Base-by-base conservation (phyloP, 805 yeast genomes). In the Metschnikowia kunwiensis region DNA sequence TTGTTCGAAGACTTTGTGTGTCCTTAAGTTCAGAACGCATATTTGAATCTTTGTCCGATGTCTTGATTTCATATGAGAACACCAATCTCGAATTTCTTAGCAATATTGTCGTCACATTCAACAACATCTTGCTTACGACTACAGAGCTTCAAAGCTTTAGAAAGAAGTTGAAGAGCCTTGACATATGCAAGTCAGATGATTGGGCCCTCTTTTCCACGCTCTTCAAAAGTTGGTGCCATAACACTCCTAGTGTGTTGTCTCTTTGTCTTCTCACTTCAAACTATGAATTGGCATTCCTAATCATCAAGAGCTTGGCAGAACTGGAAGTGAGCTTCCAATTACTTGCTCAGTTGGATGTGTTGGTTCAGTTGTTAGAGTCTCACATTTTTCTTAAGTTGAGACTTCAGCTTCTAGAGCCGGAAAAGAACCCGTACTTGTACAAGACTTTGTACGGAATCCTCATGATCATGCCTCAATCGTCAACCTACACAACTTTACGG, bases 391-490 rank as follows among this genome's bases (percentile, higher is more conserved):
- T 95, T 13, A 80, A 84, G 50, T 70, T 89, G 45, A 74, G 98
- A 40, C 65, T 93, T 36, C 96, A 91, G 59, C 65, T 93, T n/a
- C 65, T 93, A 30, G 95, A 86, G 53, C 96, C 96, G 1, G 86
- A 81, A 31, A 77, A 74, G 44, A 74, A 84, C 54, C 95, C 94
- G 1, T 84, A 74, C 51, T 63, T 93, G 22, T 86, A 82, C 69
- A 86, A 87, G 55, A 85, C 96, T 35, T 71, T 93, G 20, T 93
- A 87, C 57, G 98, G 97, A 1, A 74, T 93, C 20, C 66, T 93
- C 41, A 93, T 93, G 98, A 71, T 93, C 5, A 61, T 93, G 32
- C 98, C 98, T 0, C 98, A 93, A 57, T 86, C 96, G 0, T 75
- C 86, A 9, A 95, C 97, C 0, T 93, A 86, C 56, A 78, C 75